Evolutionary conservation across 495 filamentous ascomycete genomes (phyloP).

Genomic region (Penicillium maclennaniae): DNA sequence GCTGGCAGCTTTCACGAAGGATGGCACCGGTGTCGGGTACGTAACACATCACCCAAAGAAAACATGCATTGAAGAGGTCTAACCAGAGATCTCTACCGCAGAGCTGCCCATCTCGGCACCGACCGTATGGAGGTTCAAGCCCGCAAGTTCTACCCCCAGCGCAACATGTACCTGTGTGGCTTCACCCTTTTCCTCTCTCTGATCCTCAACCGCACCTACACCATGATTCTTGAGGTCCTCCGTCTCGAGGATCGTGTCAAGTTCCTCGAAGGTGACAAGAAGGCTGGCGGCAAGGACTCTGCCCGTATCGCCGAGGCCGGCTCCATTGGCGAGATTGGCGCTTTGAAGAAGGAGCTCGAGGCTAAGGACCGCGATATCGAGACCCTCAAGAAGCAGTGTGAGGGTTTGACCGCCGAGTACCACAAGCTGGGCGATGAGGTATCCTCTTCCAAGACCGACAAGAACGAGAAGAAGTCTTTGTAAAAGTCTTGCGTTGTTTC

Average conservation of each 20-base stretch:
- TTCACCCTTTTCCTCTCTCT: conserved; percentile 98
- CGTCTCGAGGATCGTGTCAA: conserved; percentile 92
- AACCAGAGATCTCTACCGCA: conserved; percentile 35
- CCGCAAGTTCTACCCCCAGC: conserved; percentile 99
- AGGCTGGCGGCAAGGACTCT: conserved; percentile 66
- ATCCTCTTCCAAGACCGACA: conserved; percentile 49
- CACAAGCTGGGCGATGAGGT: conserved; percentile 75
- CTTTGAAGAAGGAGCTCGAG: conserved; percentile 65
- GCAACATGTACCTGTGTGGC: conserved; percentile 99
- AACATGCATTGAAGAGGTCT: conserved; percentile 1
- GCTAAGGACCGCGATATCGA: conserved; percentile 71
- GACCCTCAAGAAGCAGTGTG: conserved; percentile 79
- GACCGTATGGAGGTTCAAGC: conserved; percentile 98
- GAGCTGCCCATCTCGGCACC: conserved; percentile 69
- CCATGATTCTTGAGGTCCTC: conserved; percentile 91
- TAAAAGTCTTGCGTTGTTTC: conserved; percentile 35
- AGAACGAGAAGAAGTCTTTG: conserved; percentile 63
- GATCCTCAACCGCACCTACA: conserved; percentile 98
- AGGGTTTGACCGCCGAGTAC: conserved; percentile 76
- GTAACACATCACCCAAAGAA: conserved; percentile 6
- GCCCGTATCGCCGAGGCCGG: conserved; percentile 60
- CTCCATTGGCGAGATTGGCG: conserved; percentile 70
- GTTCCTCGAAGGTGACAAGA: conserved; percentile 74
- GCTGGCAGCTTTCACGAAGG: conserved; percentile 57
- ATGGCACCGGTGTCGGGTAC: conserved; percentile 44